Percentiles rank a stretch among this genome's conserved stretches.
phyloP scores from a whole-genome alignment of 2,329 filamentous ascomycete species.

The Cladosporium austrohemisphaericum region DNA sequence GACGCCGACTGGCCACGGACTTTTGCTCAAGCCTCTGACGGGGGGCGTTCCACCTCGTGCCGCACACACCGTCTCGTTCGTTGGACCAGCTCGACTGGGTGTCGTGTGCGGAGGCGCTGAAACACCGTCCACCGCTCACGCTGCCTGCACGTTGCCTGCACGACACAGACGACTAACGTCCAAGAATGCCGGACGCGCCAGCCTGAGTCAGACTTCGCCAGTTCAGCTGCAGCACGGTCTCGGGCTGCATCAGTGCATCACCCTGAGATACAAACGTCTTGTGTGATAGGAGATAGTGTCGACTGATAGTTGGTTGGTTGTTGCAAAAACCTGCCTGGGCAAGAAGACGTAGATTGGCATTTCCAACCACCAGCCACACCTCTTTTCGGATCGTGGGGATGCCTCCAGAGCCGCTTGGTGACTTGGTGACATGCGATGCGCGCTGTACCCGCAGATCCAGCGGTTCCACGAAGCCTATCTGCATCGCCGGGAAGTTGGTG shows the following conservation, averaged over 20 bases:
- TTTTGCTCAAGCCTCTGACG: too few relatives aligned
- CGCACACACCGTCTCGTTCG: not conserved
- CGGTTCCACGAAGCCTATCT: slow-evolving; percentile 4
- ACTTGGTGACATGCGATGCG: not conserved
- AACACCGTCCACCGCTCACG: not conserved
- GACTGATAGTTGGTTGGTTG: not conserved
- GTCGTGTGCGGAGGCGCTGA: slow-evolving; percentile 3
- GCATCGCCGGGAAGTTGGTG: not conserved
- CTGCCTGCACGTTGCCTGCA: slow-evolving; percentile 13
- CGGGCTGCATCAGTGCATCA: not conserved
- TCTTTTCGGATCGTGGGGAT: too few relatives aligned
- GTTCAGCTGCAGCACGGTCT: not conserved
- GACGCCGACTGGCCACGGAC: slow-evolving; percentile 12
- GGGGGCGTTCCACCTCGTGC: not conserved
- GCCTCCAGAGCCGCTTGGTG: not conserved
- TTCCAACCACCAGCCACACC: not conserved
- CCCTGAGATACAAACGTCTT: slow-evolving; percentile 1
- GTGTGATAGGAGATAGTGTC: not conserved
- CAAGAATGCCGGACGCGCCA: not conserved
- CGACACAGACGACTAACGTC: not conserved
- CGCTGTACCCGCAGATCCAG: not conserved
- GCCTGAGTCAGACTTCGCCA: slow-evolving; percentile 6
- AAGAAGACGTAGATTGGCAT: not conserved
- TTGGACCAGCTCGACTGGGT: not conserved
- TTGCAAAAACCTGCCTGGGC: too few relatives aligned